Base-by-base conservation (phyloP, 768 basidiomycete genomes). In the Kwoniella heveanensis region DNA sequence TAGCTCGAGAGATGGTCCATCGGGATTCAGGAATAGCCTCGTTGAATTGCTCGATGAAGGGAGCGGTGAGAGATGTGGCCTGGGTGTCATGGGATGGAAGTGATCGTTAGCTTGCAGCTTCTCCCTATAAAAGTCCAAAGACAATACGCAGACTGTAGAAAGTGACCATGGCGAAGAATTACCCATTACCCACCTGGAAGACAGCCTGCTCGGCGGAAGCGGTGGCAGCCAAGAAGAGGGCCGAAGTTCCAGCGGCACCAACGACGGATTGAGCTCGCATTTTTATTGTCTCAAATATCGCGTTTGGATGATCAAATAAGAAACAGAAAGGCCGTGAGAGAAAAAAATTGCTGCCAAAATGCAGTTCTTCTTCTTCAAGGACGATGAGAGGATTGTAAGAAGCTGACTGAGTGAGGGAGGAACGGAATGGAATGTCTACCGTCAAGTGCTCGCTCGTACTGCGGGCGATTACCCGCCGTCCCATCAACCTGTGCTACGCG, bases 1-100 rank as follows among this genome's bases (percentile, higher is more conserved):
- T 97, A 8, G 96, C 96, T 79, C 92, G 89, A 4, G 94, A 97
- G 37, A 94, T 88, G 54, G 91, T 92, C 95, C 96, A 99, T 60
- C 94, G 90, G 25, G 78, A 79, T 67, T 89, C 84, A 13, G 88
- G 76, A 88, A 92, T 95, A 82, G 90, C 89, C 53, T 88, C 87
- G 19, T 88, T 90, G 85, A 98, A 99, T 81, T 99, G 96, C 81
- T 99, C 96, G 69, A 99, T 75, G 84, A 98, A 98, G 46, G 91
- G 88, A 6, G 89, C 92, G 74, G 88, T 88, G 82, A 96, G 83
- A 58, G 83, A 80, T 54, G 92, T 89, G 54, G 87, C 82, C 92
- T 95, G 60, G 8, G 52, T 17, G 22, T n/a, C 30, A 36, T 25
- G 36, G 21, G 50, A 27, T 25, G 19, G 32, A 30, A 49, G n/a